These are phyloP conservation scores for Starmerella ratchasimensis DNA, from an alignment of 805 yeast species.

Conservation along the genomic window DNA sequence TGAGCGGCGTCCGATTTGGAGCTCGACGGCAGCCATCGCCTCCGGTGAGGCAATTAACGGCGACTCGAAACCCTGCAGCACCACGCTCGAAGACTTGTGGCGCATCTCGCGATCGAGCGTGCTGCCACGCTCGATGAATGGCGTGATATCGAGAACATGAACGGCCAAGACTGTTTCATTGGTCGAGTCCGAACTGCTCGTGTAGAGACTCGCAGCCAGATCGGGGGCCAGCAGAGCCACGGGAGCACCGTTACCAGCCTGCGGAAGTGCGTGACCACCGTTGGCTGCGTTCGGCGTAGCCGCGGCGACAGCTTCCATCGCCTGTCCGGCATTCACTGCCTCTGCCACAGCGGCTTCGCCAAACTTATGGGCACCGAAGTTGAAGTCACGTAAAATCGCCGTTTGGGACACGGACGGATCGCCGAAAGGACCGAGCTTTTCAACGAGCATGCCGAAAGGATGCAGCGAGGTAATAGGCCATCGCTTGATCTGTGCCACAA, in stretches of 20 bases:
- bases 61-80: slow-evolving; percentile 55
- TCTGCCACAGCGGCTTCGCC: slow-evolving; percentile 32
- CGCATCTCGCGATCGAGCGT: slow-evolving; percentile 76
- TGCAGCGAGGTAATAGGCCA: slow-evolving; percentile 99
- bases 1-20: slow-evolving; percentile 44
- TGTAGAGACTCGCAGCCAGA: slow-evolving; percentile 8
- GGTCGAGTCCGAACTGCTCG: not conserved
- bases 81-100: slow-evolving; percentile 80
- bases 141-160: slow-evolving; percentile 71
- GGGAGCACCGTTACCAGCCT: not conserved
- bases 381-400: slow-evolving; percentile 65
- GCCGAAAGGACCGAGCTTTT: slow-evolving; percentile 69
- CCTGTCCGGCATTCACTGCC: slow-evolving; percentile 25
- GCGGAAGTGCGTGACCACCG: not conserved
- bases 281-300: not conserved
- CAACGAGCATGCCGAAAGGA: slow-evolving; percentile 89
- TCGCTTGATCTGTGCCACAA: slow-evolving; percentile 90
- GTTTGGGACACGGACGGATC: slow-evolving; percentile 69
- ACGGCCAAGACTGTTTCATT: slow-evolving; percentile 67
- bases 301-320: slow-evolving; percentile 9
- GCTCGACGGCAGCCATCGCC: slow-evolving; percentile 20
- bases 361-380: slow-evolving; percentile 31
- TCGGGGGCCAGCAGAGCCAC: slow-evolving; percentile 7
- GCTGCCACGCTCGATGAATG: slow-evolving; percentile 58
- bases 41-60: slow-evolving; percentile 43